Percentiles rank a stretch among this genome's conserved stretches.
Conservation (phyloP, 371 early-diverging fungal genomes). For the Mortierella sp. region DNA sequence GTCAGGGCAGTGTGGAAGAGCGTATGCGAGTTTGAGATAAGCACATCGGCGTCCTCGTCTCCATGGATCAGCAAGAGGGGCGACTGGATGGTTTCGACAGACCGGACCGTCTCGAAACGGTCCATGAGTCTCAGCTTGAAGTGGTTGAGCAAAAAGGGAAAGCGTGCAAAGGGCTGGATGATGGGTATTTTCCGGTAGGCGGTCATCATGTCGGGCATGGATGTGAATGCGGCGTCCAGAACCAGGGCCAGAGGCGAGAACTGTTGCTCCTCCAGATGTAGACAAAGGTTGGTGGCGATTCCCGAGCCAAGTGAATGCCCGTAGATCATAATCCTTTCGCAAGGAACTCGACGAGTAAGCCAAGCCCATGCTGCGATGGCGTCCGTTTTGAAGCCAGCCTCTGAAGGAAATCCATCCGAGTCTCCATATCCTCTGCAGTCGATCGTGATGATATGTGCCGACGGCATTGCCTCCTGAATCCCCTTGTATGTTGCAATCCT, state of each 20-base stretch:
- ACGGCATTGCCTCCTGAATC: slow-evolving; percentile 44
- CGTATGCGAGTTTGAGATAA: slow-evolving; percentile 49
- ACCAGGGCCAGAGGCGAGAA: slow-evolving; percentile 41
- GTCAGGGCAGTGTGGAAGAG: slow-evolving; percentile 52
- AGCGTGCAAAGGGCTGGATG: slow-evolving; percentile 42
- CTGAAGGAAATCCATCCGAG: slow-evolving; percentile 55
- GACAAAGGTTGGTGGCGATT: slow-evolving; percentile 51
- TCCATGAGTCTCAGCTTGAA: slow-evolving; percentile 48
- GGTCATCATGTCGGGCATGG: slow-evolving; percentile 56
- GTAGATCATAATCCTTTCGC: slow-evolving; percentile 46
- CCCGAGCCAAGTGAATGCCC: slow-evolving; percentile 55
- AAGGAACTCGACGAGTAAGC: slow-evolving; percentile 36
- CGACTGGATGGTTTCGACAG: slow-evolving; percentile 47
- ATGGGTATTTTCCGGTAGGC: slow-evolving; percentile 46
- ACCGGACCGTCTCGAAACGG: slow-evolving; percentile 51
- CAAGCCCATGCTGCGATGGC: slow-evolving; percentile 53
- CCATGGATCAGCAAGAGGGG: slow-evolving; percentile 55
- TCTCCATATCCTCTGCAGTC: slow-evolving; percentile 59
- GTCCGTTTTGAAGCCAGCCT: slow-evolving; percentile 45
- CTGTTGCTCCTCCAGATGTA: slow-evolving; percentile 45
- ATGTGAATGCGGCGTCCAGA: slow-evolving; percentile 53
- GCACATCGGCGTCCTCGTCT: slow-evolving; percentile 46
- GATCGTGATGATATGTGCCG: slow-evolving; percentile 52
- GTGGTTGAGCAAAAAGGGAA: slow-evolving; percentile 46
- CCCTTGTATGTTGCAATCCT: slow-evolving; percentile 48